A percentile compares a stretch with the other conserved stretches of the same genome.
phyloP scores from a whole-genome alignment of 371 early-diverging fungal genomes.

The Circinella minor region DNA sequence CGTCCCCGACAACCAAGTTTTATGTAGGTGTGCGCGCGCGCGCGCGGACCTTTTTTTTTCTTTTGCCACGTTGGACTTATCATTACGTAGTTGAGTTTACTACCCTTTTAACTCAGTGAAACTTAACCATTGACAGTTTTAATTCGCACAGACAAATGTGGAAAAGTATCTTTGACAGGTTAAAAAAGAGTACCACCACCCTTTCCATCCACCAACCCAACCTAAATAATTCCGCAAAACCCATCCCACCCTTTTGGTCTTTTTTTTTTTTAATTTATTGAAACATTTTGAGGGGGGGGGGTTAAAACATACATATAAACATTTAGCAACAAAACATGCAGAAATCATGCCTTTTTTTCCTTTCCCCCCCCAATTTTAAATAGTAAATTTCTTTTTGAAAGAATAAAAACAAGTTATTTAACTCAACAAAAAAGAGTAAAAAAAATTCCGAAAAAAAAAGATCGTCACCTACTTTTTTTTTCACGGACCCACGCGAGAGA shows the following conservation, averaged over 20 bases:
- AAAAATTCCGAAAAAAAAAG: background rate
- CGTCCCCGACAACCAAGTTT: background rate
- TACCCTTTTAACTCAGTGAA: slow-evolving; percentile 1
- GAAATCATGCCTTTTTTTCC: background rate
- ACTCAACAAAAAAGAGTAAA: background rate
- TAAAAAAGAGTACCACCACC: no score
- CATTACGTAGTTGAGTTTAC: slow-evolving; percentile 8
- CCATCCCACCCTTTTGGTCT: background rate
- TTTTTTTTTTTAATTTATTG: background rate
- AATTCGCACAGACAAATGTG: slow-evolving; percentile 10
- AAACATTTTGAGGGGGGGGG: no score
- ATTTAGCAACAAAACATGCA: no score
- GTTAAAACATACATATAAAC: no score
- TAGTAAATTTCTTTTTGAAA: no score
- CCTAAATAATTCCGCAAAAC: no score
- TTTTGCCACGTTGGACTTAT: slow-evolving; percentile 12
- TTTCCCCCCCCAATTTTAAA: background rate
- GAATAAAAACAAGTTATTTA: background rate
- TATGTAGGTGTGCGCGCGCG: no score
- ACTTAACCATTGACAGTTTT: slow-evolving; percentile 14
- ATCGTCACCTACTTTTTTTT: slow-evolving; percentile 1
- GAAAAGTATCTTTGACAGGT: background rate
- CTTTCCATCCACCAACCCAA: no score
- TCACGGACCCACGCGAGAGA: slow-evolving; percentile 9
- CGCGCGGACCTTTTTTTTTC: slow-evolving; percentile 15